Conservation (phyloP, 78 protist genomes). For the Dictyostelium firmibasis region DNA sequence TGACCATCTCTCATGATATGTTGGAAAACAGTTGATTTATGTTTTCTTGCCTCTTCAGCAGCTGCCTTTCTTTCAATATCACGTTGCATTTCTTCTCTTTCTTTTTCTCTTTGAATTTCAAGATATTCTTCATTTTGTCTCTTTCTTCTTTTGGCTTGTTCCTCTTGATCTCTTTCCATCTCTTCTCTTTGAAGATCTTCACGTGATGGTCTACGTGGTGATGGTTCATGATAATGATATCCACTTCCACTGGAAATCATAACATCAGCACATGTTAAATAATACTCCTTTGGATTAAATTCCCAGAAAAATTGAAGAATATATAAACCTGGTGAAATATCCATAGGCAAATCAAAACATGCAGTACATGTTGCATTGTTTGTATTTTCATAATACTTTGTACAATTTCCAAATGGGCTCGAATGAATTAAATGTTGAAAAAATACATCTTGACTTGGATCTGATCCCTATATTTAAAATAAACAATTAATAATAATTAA, state of each 20-base stretch:
- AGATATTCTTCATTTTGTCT: background rate
- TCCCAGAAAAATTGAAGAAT: constrained; percentile 73
- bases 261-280: constrained; percentile 73
- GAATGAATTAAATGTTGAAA: constrained; percentile 22
- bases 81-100: background rate
- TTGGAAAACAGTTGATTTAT: background rate
- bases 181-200: background rate
- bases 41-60: background rate
- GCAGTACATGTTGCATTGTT: constrained; percentile 70
- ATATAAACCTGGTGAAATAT: constrained; percentile 33
- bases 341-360: constrained; percentile 17
- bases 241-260: background rate
- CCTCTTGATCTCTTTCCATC: background rate
- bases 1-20: background rate
- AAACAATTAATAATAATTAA: background rate
- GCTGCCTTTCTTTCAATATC: background rate
- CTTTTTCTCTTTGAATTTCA: background rate
- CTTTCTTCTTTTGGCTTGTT: background rate
- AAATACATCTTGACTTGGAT: constrained; percentile 24
- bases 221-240: background rate
- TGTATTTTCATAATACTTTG: constrained; percentile 48
- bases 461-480: background rate
- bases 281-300: constrained; percentile 66
- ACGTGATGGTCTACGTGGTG: background rate
- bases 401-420: constrained; percentile 68